phyloP scores from a whole-genome alignment of 202 grass and related monocot species.

The Panicum virgatum region DNA sequence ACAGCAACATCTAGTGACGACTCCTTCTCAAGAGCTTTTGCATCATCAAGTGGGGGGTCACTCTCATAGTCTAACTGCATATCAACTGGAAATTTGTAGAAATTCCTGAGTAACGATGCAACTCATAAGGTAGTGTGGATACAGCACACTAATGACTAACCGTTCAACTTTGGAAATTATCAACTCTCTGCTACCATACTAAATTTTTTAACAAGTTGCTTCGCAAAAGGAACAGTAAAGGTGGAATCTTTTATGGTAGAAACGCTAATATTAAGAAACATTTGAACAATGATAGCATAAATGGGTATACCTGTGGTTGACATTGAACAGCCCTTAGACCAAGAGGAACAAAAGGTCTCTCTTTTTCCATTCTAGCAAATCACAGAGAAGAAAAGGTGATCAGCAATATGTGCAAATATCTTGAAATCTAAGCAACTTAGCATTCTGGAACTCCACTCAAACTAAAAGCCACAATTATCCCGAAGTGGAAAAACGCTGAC shows the following conservation, averaged over 20 bases:
- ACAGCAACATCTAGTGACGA: slow-evolving; percentile 60
- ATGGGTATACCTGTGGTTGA: slow-evolving; percentile 54
- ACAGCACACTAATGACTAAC: not conserved
- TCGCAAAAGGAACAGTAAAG: not conserved
- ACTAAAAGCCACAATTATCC: too few relatives aligned
- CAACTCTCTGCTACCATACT: not conserved
- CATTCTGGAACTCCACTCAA: not conserved
- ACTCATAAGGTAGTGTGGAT: slow-evolving; percentile 9
- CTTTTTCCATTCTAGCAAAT: slow-evolving; percentile 43
- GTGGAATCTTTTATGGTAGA: not conserved
- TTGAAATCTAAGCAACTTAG: not conserved
- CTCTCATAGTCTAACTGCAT: slow-evolving; percentile 73
- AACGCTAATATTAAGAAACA: not conserved
- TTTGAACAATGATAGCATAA: not conserved
- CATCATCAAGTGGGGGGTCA: slow-evolving; percentile 56
- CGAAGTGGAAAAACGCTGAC: too few relatives aligned
- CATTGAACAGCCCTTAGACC: slow-evolving; percentile 21
- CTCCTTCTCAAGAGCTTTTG: slow-evolving; percentile 47
- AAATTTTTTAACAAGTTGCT: slow-evolving; percentile 8
- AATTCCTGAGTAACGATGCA: slow-evolving; percentile 38
- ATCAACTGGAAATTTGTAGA: slow-evolving; percentile 68
- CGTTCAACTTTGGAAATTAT: not conserved
- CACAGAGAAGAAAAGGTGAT: not conserved
- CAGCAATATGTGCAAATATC: not conserved
- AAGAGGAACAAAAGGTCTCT: not conserved